Evolutionary conservation across 257 asterid species (phyloP).

Genomic region (Rubia yunnanensis): DNA sequence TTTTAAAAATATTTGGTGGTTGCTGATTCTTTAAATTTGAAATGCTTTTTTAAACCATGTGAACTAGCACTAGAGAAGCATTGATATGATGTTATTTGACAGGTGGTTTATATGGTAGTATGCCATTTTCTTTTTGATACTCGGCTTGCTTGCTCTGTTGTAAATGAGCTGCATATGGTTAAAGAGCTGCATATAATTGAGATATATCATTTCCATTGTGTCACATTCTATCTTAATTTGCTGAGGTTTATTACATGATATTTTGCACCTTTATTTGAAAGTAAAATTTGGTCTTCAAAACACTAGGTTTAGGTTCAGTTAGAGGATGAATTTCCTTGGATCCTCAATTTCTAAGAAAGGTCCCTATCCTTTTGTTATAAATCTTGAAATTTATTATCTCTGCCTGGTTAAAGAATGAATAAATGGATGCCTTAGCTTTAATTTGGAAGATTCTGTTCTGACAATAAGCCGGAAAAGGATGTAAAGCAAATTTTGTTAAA

Average conservation of each 20-base stretch:
- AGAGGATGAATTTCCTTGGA: background rate
- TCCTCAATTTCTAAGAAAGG: background rate
- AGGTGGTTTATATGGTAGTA: no score
- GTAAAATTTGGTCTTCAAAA: background rate
- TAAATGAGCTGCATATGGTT: background rate
- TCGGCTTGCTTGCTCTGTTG: background rate
- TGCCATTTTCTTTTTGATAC: background rate
- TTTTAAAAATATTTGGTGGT: background rate
- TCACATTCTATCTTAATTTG: background rate
- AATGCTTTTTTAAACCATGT: background rate
- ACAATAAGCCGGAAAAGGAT: background rate
- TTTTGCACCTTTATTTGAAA: background rate
- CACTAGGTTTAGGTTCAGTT: background rate
- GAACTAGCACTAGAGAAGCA: background rate
- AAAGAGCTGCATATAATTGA: background rate
- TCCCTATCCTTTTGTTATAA: background rate
- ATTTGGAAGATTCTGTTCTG: background rate
- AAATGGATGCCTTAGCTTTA: background rate
- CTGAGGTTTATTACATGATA: background rate
- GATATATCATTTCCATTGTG: background rate
- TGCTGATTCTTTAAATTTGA: background rate
- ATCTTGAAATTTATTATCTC: background rate
- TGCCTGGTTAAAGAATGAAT: background rate
- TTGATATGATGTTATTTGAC: background rate
- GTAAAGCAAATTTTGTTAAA: background rate